Conservation (phyloP, 371 early-diverging fungal species). For the Mortierella sp. region DNA sequence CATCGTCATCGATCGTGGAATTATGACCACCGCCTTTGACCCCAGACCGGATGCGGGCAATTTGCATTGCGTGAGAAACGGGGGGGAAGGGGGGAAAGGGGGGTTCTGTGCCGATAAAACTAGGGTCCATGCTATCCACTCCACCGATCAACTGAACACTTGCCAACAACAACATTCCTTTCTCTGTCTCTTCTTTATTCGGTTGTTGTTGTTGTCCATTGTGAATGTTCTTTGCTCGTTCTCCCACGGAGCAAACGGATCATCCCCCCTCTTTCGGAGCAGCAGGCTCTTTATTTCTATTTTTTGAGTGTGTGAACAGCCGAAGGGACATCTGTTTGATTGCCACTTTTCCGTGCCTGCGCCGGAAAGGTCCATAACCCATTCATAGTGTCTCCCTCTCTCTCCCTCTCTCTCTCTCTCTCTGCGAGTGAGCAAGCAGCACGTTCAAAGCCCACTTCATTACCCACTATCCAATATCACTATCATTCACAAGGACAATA, state of each 20-base stretch:
- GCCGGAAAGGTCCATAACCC: neutral
- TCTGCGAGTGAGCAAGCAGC: neutral
- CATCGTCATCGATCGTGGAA: neutral
- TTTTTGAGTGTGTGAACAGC: neutral
- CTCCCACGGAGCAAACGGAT: constrained; percentile 8
- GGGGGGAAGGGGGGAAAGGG: neutral
- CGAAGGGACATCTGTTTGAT: neutral
- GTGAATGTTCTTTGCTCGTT: neutral
- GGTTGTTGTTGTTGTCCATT: neutral
- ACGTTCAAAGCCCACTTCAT: neutral
- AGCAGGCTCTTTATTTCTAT: constrained; percentile 6
- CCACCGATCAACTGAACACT: neutral
- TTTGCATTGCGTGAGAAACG: neutral
- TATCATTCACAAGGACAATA: neutral
- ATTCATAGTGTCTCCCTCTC: no score
- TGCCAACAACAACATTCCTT: neutral
- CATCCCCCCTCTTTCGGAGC: neutral
- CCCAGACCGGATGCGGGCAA: constrained; percentile 10
- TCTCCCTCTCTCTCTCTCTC: no score
- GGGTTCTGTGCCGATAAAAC: neutral
- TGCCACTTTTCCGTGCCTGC: neutral
- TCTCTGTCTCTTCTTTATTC: neutral
- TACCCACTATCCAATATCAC: no score
- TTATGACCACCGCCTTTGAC: neutral
- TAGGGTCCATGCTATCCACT: neutral